phyloP scores from a whole-genome alignment of 257 asterid species.

The Solanum ossicruentum region DNA sequence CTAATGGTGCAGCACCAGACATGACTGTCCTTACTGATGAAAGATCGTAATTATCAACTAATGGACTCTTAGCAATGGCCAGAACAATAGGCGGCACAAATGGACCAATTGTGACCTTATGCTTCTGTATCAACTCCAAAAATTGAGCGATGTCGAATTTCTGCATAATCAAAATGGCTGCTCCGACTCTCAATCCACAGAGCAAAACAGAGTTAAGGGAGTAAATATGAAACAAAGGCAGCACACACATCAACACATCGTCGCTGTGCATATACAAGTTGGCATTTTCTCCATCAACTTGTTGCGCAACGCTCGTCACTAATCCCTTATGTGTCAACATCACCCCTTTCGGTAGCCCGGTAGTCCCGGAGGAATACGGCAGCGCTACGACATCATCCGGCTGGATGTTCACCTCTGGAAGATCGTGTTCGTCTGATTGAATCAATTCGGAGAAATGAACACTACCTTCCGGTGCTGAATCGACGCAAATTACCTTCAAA shows the following conservation, averaged over 20 bases:
- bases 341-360: slow-evolving; percentile 93
- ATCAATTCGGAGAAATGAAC: slow-evolving; percentile 38
- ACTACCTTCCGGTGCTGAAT: slow-evolving; percentile 28
- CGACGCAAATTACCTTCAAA: slow-evolving; percentile 27
- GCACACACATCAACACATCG: slow-evolving; percentile 68
- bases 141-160: slow-evolving; percentile 61
- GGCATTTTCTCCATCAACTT: slow-evolving; percentile 88
- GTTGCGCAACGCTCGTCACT: slow-evolving; percentile 86
- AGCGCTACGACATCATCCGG: slow-evolving; percentile 78
- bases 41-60: slow-evolving; percentile 70
- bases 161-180: slow-evolving; percentile 70
- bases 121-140: slow-evolving; percentile 58
- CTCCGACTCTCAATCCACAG: slow-evolving; percentile 84
- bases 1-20: slow-evolving; percentile 99
- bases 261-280: slow-evolving; percentile 64
- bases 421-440: slow-evolving; percentile 31
- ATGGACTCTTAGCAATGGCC: slow-evolving; percentile 64
- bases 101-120: slow-evolving; percentile 73
- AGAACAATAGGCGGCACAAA: slow-evolving; percentile 88
- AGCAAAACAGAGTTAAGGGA: slow-evolving; percentile 47
- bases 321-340: slow-evolving; percentile 86
- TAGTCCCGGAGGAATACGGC: slow-evolving; percentile 94
- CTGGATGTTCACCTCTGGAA: slow-evolving; percentile 45
- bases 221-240: slow-evolving; percentile 61
- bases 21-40: slow-evolving; percentile 67